Percentiles rank a stretch among this genome's conserved stretches.
Conservation (phyloP, 2,329 filamentous ascomycete species). For the Penicillium rolfsii region DNA sequence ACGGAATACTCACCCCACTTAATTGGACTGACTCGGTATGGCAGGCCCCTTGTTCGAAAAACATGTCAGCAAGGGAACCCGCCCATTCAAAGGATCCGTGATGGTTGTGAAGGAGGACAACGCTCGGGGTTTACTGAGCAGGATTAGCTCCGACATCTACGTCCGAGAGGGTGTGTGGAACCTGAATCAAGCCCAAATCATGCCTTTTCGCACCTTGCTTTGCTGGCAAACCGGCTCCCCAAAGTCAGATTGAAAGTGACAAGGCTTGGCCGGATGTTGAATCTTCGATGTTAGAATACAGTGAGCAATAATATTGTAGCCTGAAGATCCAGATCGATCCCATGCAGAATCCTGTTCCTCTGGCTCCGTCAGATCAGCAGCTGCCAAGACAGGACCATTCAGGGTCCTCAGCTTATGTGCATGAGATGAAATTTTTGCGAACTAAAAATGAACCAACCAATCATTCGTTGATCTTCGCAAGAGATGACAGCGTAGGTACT, state of each 20-base stretch:
- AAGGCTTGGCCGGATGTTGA: background rate
- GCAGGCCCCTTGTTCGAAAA: background rate
- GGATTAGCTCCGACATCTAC: background rate
- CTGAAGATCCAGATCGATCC: background rate
- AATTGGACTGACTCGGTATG: background rate
- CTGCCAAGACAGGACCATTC: background rate
- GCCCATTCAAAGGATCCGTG: background rate
- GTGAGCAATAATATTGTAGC: background rate
- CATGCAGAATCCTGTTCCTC: background rate
- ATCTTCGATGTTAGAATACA: background rate
- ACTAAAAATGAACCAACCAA: background rate
- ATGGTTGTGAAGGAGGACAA: background rate
- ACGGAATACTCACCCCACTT: background rate
- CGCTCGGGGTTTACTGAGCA: background rate
- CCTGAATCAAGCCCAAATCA: background rate
- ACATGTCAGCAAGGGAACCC: background rate
- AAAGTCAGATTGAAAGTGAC: background rate
- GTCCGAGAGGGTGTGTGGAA: background rate
- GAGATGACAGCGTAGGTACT: no score
- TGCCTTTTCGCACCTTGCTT: background rate
- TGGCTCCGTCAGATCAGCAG: background rate
- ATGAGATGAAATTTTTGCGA: no score
- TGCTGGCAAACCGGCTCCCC: background rate
- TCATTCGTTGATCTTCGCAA: background rate
- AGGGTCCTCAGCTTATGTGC: background rate